These are phyloP conservation scores for Limnanthes douglasii DNA, from an alignment of 345 rosid genomes.

Conservation along the genomic window DNA sequence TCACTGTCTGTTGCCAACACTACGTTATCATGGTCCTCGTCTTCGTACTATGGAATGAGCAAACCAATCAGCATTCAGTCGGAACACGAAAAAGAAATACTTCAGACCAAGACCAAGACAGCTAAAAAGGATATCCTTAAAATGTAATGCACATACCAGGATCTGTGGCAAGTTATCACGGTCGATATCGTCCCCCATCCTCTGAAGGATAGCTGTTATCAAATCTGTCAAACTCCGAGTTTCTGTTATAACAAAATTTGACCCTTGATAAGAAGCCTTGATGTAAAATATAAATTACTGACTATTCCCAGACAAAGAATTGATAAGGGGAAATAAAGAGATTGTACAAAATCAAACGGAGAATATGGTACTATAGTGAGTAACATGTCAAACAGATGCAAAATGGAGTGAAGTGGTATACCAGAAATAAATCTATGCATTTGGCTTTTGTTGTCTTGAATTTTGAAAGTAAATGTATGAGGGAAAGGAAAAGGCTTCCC, in stretches of 20 bases:
- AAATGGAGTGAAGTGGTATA: constrained; percentile 13
- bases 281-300: no score
- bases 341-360: no score
- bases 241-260: no score
- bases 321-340: no score
- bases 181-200: constrained; percentile 79
- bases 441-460: constrained; percentile 66
- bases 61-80: constrained; percentile 8
- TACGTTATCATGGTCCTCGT: constrained; percentile 90
- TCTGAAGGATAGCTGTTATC: constrained; percentile 69
- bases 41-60: constrained; percentile 58
- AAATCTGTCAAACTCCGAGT: constrained; percentile 63
- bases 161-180: constrained; percentile 66
- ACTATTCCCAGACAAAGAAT: no score
- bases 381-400: constrained; percentile 4
- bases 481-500: constrained; percentile 44
- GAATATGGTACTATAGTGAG: no score
- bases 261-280: no score
- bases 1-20: constrained; percentile 77
- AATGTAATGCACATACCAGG: constrained; percentile 29
- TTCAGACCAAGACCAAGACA: neutral
- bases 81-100: neutral
- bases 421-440: constrained; percentile 95
- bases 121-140: constrained; percentile 1
- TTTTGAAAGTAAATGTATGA: constrained; percentile 61